These are phyloP conservation scores for Diaporthe batatas DNA, from an alignment of 2,329 filamentous ascomycete species.

Conservation along the genomic window DNA sequence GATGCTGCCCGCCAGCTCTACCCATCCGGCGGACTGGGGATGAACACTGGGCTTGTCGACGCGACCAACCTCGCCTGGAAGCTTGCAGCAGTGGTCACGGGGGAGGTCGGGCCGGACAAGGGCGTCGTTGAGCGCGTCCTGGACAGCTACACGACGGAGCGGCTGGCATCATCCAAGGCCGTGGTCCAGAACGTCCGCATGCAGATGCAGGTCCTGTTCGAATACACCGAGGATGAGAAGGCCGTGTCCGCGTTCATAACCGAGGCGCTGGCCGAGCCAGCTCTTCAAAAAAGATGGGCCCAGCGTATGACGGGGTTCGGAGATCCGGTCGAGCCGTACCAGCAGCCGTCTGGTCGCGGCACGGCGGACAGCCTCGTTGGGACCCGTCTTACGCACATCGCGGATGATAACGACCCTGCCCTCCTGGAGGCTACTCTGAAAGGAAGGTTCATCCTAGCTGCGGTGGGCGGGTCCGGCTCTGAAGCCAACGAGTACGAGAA, in stretches of 20 bases:
- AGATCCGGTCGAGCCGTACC: constrained; percentile 37
- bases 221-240: constrained; percentile 8
- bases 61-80: constrained; percentile 69
- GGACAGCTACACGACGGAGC: constrained; percentile 39
- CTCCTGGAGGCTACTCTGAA: constrained; percentile 12
- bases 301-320: constrained; percentile 36
- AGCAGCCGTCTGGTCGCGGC: not conserved
- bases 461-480: not conserved
- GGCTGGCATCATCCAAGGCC: constrained; percentile 5
- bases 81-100: constrained; percentile 47
- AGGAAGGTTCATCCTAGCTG: constrained; percentile 40
- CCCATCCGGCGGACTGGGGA: constrained; percentile 68
- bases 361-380: constrained; percentile 13
- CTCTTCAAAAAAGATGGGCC: constrained; percentile 30
- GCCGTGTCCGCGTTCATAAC: constrained; percentile 33
- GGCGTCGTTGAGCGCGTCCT: constrained; percentile 34
- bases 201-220: constrained; percentile 20
- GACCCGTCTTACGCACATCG: constrained; percentile 28
- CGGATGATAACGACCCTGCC: constrained; percentile 2
- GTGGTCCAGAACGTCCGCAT: constrained; percentile 14
- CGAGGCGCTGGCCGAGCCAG: constrained; percentile 32
- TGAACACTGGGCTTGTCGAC: constrained; percentile 70
- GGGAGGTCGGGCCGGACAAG: not conserved
- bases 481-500: not conserved
- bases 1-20: constrained; percentile 71